Evolutionary conservation across 257 asterid species (phyloP).

Genomic region (Primulina tabacum): DNA sequence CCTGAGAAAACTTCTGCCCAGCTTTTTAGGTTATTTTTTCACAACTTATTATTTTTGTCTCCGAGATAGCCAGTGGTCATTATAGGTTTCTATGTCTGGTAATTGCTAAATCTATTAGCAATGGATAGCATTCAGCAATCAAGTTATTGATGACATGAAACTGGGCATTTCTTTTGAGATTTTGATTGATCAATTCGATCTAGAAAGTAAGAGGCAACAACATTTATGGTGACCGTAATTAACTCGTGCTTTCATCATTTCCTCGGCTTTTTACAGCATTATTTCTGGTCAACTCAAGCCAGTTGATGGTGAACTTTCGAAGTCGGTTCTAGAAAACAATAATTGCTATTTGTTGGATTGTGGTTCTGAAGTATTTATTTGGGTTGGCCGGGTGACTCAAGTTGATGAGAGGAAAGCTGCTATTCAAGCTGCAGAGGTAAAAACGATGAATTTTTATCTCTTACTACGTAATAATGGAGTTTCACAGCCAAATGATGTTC

Average conservation of each 20-base stretch:
- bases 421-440: slow-evolving; percentile 86
- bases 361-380: slow-evolving; percentile 91
- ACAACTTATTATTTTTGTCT: slow-evolving; percentile 18
- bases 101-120: not conserved
- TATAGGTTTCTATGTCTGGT: slow-evolving; percentile 12
- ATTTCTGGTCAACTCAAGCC: slow-evolving; percentile 64
- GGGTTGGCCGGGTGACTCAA: slow-evolving; percentile 99
- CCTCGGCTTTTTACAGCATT: slow-evolving; percentile 50
- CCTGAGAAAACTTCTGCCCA: slow-evolving; percentile 83
- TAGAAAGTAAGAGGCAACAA: not conserved
- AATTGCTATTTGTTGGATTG: slow-evolving; percentile 90
- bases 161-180: not conserved
- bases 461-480: slow-evolving; percentile 4
- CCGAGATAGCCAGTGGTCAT: slow-evolving; percentile 11
- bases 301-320: slow-evolving; percentile 81
- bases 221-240: not conserved
- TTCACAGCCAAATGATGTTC: slow-evolving; percentile 28
- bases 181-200: not conserved
- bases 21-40: slow-evolving; percentile 54
- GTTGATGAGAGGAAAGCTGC: slow-evolving; percentile 94
- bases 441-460: slow-evolving; percentile 12
- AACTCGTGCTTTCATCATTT: not conserved
- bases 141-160: not conserved
- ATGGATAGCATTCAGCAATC: not conserved
- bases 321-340: slow-evolving; percentile 81